Evolutionary conservation across 108 stramenopile genomes (phyloP).

Genomic region (Parietichytrium sp.): DNA sequence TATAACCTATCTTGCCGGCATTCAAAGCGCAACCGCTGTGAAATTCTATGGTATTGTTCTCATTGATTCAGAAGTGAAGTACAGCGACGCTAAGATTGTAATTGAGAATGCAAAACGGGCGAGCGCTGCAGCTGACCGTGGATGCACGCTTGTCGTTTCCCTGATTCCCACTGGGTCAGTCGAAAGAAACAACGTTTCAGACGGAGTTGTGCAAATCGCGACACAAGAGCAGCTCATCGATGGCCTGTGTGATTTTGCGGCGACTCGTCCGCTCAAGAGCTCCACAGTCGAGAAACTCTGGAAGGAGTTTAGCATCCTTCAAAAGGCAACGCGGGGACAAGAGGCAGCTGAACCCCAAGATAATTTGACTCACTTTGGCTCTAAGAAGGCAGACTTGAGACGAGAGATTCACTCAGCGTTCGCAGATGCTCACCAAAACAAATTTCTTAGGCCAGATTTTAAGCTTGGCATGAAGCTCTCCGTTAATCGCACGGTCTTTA

Average conservation of each 20-base stretch:
- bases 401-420: background rate
- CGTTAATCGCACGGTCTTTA: background rate
- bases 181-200: constrained; percentile 45
- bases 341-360: constrained; percentile 26
- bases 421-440: background rate
- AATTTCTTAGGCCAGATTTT: background rate
- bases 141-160: background rate
- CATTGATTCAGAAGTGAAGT: background rate
- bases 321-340: background rate
- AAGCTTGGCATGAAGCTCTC: background rate
- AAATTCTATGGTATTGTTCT: constrained; percentile 14
- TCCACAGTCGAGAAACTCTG: background rate
- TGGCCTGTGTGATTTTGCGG: background rate
- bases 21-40: background rate
- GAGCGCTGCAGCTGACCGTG: background rate
- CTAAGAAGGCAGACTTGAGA: background rate
- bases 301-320: background rate
- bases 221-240: constrained; percentile 48
- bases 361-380: constrained; percentile 18
- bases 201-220: constrained; percentile 56
- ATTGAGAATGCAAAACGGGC: background rate
- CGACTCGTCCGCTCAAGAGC: background rate
- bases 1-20: background rate
- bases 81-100: background rate
- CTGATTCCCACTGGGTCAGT: constrained; percentile 38